phyloP scores from a whole-genome alignment of 108 stramenopile genomes.

The Poteriospumella lacustris region DNA sequence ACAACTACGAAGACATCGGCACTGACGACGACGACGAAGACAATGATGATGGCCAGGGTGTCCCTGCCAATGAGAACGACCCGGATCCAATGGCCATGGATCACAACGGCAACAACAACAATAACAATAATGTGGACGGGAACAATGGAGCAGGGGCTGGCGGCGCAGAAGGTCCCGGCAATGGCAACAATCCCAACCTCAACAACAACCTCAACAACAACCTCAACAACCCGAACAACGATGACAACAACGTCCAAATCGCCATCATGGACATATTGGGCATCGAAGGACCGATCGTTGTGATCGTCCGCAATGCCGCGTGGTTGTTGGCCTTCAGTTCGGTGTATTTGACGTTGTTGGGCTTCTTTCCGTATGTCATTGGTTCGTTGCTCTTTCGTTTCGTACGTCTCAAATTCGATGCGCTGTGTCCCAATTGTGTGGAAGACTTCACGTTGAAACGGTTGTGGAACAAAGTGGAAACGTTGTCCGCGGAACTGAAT shows the following conservation, averaged over 20 bases:
- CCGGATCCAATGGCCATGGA: background rate
- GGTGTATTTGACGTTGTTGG: background rate
- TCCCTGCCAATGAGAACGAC: background rate
- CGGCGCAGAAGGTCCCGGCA: background rate
- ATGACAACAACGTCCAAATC: background rate
- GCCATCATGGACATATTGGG: constrained; percentile 17
- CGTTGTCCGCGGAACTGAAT: background rate
- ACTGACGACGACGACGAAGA: no score
- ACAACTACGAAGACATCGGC: no score
- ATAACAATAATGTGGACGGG: background rate
- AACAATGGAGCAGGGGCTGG: background rate
- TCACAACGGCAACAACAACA: background rate
- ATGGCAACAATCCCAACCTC: background rate
- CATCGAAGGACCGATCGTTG: background rate
- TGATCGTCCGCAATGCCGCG: background rate
- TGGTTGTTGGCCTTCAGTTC: constrained; percentile 10
- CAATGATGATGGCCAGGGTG: no score
- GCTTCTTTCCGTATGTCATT: background rate
- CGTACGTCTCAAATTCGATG: no score
- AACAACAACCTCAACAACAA: constrained; percentile 4
- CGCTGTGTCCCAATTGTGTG: no score
- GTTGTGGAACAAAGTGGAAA: background rate
- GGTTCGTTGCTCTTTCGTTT: no score
- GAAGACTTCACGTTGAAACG: no score
- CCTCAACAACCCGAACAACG: background rate